Evolutionary conservation across 1,284 basidiomycete species (phyloP), one percentile per base, ranked within the genome.

Genomic region (Trichosporon sp.): DNA sequence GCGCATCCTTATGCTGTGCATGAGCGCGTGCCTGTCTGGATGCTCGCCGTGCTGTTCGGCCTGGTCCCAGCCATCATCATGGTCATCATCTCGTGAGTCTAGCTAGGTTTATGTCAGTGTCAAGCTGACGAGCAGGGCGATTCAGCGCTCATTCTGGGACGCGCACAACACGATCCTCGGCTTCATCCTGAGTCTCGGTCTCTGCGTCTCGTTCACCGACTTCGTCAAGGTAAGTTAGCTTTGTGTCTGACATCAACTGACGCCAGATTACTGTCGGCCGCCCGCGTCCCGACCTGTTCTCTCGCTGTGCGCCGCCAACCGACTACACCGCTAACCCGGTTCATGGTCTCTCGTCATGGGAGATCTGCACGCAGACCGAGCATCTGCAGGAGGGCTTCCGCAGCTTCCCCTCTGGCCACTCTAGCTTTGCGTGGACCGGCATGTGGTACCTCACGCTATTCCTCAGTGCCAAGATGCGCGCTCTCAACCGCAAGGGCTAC

Each of bases 331-430:
- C 94, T 75, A 84, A 84, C 48, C 90, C 92, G 0, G 76, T 85
- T 1, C 94, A 89, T 75, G 91, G 92, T 0, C 86, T 98, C 10
- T 90, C 91, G 0, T 90, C 87, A 2, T 90, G 88, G 76, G 86
- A 87, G 0, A 90, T 94, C 59, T 99, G 97, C 83, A 93, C 92
- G 0, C 88, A 90, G 74, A 87, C 87, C 0, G 86, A 93, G 76
- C 87, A 90, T 12, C 83, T 96, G 73, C 85, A 87, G 21, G 94
- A 97, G 79, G 96, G 96, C 0, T 98, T 94, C 86, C 88, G 93
- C 74, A 93, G 91, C 77, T 98, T 99, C 84, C 93, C 93, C 1
- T 93, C 91, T 54, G 96, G 96, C 0, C 97, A 99, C 85, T 90
- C 93, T 0, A 93, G 92, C 78, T 83, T 84, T 66, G 78, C 78